A percentile compares a stretch with the other conserved stretches of the same genome.
Conservation (phyloP, 2,329 filamentous ascomycete species). For the Claviceps humidiphila region DNA sequence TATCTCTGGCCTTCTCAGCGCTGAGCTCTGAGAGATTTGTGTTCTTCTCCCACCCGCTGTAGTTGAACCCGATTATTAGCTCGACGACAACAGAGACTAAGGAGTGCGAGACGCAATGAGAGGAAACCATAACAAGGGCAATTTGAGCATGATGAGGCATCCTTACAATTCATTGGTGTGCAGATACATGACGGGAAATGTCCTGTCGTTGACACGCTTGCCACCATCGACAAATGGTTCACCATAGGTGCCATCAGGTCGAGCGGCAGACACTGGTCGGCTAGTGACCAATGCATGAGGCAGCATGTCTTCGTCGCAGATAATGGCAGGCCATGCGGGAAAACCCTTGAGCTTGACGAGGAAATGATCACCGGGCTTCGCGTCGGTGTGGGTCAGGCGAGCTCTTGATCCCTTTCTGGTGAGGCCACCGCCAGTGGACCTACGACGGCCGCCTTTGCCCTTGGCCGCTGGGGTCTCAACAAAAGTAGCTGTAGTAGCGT, state of each 20-base stretch:
- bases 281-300: slow-evolving; percentile 62
- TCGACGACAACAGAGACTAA: background rate
- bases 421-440: slow-evolving; percentile 62
- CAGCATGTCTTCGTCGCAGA: slow-evolving; percentile 91
- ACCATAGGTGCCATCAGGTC: slow-evolving; percentile 72
- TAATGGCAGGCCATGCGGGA: slow-evolving; percentile 85
- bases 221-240: slow-evolving; percentile 80
- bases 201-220: slow-evolving; percentile 72
- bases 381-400: slow-evolving; percentile 60
- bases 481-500: slow-evolving; percentile 12
- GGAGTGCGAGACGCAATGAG: background rate
- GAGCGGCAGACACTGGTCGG: slow-evolving; percentile 72
- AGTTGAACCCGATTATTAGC: background rate
- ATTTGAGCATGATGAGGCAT: slow-evolving; percentile 12
- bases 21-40: slow-evolving; percentile 68
- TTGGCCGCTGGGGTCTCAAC: slow-evolving; percentile 19
- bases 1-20: slow-evolving; percentile 53
- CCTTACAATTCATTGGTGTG: slow-evolving; percentile 93
- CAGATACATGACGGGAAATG: slow-evolving; percentile 91
- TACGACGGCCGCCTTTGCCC: slow-evolving; percentile 53
- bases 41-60: slow-evolving; percentile 84
- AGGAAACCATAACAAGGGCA: too few species aligned
- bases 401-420: slow-evolving; percentile 74
- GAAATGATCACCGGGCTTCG: slow-evolving; percentile 82
- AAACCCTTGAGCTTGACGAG: slow-evolving; percentile 90